These are phyloP conservation scores for Astrocystis sublimbata DNA, from an alignment of 495 filamentous ascomycete species.

Conservation along the genomic window DNA sequence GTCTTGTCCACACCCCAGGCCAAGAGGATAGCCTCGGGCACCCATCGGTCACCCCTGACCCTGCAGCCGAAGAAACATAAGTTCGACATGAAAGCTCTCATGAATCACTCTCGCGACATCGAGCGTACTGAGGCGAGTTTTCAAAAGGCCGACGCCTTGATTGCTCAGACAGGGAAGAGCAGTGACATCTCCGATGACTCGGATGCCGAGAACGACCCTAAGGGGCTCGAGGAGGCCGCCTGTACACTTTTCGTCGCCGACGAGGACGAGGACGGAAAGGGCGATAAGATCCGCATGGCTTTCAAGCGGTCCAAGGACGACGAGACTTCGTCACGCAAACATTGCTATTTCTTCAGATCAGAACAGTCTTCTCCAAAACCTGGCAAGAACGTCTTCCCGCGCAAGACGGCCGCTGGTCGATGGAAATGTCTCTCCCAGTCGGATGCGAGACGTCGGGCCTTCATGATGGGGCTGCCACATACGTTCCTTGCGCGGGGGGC, in stretches of 20 bases:
- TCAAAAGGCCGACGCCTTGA: conserved; percentile 31
- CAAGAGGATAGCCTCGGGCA: conserved; percentile 40
- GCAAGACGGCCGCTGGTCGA: conserved; percentile 28
- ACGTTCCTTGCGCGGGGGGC: conserved; percentile 54
- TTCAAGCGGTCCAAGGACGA: conserved; percentile 75
- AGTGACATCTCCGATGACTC: conserved; percentile 22
- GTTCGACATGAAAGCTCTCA: conserved; percentile 65
- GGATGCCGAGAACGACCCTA: conserved; percentile 26
- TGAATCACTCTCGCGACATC: conserved; percentile 60
- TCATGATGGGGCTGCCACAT: conserved; percentile 68
- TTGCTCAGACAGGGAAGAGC: conserved; percentile 24
- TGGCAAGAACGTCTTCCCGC: conserved; percentile 36
- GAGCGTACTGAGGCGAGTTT: conserved; percentile 56
- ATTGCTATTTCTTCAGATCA: conserved; percentile 68
- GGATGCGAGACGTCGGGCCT: conserved; percentile 57
- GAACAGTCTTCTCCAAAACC: conserved; percentile 23
- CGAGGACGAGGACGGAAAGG: conserved; percentile 55
- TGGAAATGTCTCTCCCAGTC: conserved; percentile 49
- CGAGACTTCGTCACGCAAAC: conserved; percentile 47
- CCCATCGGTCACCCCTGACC: conserved; percentile 45
- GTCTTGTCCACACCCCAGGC: conserved; percentile 38
- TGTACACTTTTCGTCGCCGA: conserved; percentile 48
- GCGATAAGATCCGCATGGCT: conserved; percentile 64
- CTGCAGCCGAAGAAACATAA: conserved; percentile 58
- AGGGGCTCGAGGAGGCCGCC: conserved; percentile 37